A percentile compares a stretch with the other conserved stretches of the same genome.
phyloP scores from a whole-genome alignment of 1,139 yeast species.

The Magnusiomyces sp. region DNA sequence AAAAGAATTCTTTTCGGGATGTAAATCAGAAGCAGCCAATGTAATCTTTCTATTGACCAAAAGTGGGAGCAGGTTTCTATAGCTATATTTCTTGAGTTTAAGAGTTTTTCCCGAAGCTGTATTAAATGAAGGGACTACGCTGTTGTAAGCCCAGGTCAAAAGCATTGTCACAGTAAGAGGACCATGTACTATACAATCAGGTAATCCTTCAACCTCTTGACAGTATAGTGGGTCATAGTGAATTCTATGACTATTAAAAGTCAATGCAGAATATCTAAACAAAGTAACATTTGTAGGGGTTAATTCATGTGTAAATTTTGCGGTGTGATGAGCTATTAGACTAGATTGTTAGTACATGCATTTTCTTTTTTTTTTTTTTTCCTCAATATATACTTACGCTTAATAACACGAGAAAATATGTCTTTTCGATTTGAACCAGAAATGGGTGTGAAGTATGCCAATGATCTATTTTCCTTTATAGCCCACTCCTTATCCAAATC shows the following conservation, averaged over 20 bases:
- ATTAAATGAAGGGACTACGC: conserved; percentile 12
- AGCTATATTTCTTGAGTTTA: conserved; percentile 33
- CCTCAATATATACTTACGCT: not conserved
- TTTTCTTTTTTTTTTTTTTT: not conserved
- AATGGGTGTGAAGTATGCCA: conserved; percentile 26
- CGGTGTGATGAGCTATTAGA: conserved; percentile 5
- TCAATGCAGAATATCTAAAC: conserved; percentile 61
- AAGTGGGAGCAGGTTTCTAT: conserved; percentile 46
- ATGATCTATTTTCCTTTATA: conserved; percentile 26
- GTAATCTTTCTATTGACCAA: conserved; percentile 31
- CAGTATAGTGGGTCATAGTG: conserved; percentile 62
- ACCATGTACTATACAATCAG: conserved; percentile 65
- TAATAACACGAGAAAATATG: conserved; percentile 14
- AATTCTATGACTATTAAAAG: conserved; percentile 74
- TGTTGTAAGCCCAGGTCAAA: conserved; percentile 41
- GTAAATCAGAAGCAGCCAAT: conserved; percentile 20
- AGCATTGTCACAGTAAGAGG: conserved; percentile 62
- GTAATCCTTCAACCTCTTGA: conserved; percentile 46
- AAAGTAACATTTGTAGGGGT: conserved; percentile 32
- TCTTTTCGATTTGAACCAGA: conserved; percentile 17
- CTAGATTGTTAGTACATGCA: conserved; percentile 1
- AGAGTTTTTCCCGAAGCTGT: conserved; percentile 11
- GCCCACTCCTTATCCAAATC: conserved; percentile 19
- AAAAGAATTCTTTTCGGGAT: conserved; percentile 13
- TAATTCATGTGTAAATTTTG: conserved; percentile 19